Percentiles rank a stretch among this genome's conserved stretches.
phyloP scores from a whole-genome alignment of 106 monocot species.

The Acorus calamus region DNA sequence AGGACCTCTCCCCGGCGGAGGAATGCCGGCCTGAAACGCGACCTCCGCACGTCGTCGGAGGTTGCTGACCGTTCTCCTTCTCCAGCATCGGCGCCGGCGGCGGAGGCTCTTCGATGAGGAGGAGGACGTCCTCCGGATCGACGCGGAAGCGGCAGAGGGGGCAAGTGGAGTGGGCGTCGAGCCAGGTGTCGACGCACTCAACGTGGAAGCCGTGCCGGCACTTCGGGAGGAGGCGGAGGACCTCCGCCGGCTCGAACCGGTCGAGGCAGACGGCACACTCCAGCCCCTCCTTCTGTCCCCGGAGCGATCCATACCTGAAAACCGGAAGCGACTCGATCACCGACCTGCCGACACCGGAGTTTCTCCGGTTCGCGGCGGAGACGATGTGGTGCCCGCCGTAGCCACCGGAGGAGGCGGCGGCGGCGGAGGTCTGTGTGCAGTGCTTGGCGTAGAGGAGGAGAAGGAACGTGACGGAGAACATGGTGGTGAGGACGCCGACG shows the following conservation, averaged over 20 bases:
- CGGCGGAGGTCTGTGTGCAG: constrained; percentile 28
- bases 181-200: constrained; percentile 91
- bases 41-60: background rate
- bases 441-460: constrained; percentile 78
- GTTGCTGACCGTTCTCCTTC: no score
- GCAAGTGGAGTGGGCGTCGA: constrained; percentile 81
- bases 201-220: constrained; percentile 93
- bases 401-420: background rate
- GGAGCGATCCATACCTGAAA: constrained; percentile 61
- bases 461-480: constrained; percentile 74
- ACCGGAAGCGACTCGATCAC: constrained; percentile 73
- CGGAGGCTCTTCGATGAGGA: constrained; percentile 14
- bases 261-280: constrained; percentile 91
- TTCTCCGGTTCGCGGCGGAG: constrained; percentile 11
- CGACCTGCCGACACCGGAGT: constrained; percentile 56
- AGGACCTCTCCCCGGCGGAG: constrained; percentile 42
- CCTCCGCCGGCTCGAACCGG: constrained; percentile 54
- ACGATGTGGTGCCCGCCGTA: background rate
- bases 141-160: constrained; percentile 79
- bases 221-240: constrained; percentile 76
- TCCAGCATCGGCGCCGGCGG: no score
- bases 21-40: constrained; percentile 64
- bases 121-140: constrained; percentile 70
- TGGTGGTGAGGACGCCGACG: constrained; percentile 53
- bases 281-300: constrained; percentile 64